Evolutionary conservation across 805 yeast species (phyloP), one percentile per base, ranked within the genome.

Genomic region (Priceomyces haplophilus): DNA sequence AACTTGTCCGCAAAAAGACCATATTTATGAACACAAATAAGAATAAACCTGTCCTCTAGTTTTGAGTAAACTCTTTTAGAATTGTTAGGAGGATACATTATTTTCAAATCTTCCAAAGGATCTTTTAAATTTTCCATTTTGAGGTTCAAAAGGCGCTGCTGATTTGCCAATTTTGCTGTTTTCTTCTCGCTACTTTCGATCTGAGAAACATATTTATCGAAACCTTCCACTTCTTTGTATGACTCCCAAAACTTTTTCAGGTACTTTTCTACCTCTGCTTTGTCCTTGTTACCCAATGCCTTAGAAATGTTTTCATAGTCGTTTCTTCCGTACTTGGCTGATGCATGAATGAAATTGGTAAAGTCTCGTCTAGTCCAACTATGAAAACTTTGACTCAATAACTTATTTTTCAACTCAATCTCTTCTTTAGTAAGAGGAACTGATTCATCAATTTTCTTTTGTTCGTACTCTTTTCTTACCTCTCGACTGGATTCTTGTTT

Each of bases 31-130:
- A 83, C 83, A 42, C 79, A 75, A 21, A 75, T 52, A 38, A 86
- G 56, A 19, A 86, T 65, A 51, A 81, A 86, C 41, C 87, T 71
- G 55, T 86, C 95, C 55, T 86, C 95, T 0, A 74, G 59, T 24
- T 78, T 77, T 7, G 86, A 79, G 53, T 83, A 86, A 7, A 84
- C 73, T 51, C 89, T 67, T 54, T 85, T 84, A 10, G 93, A 84
- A 57, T 84, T 85, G 56, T 85, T 85, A n/a, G 90, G 90, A 0
- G 93, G 91, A 46, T 84, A 86, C 42, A 78, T 84, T 18, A 86
- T 80, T 3, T 63, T 64, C 60, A 86, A 63, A 34, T 83, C 81
- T 35, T 80, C 80, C 17, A 84, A 57, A 0, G 90, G 89, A 44
- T 75, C 78, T n/a, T 69, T 67, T 33, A 73, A 67, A 42, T 71